Percentiles rank a stretch among this genome's conserved stretches.
phyloP scores from a whole-genome alignment of 2,329 filamentous ascomycete species.

The Fusarium proliferatum region DNA sequence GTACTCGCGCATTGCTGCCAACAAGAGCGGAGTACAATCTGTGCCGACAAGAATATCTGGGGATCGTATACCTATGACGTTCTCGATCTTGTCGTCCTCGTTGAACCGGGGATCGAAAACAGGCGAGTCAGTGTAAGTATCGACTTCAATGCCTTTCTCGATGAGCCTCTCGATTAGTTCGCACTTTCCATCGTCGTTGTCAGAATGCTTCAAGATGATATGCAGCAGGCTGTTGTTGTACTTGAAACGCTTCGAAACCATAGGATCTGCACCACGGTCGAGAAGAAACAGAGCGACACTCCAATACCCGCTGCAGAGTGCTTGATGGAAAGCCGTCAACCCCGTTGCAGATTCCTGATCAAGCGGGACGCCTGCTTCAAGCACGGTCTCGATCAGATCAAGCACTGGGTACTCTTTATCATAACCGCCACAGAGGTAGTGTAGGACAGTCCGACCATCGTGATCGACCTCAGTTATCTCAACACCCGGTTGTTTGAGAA shows the following conservation, averaged over 20 bases:
- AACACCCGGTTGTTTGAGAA: background rate
- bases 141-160: background rate
- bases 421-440: background rate
- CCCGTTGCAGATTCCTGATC: background rate
- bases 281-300: background rate
- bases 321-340: constrained; percentile 4
- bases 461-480: background rate
- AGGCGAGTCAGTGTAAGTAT: constrained; percentile 2
- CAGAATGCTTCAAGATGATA: background rate
- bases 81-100: background rate
- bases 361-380: constrained; percentile 1
- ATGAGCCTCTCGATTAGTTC: constrained; percentile 4
- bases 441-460: background rate
- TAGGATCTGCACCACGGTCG: constrained; percentile 6
- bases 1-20: background rate
- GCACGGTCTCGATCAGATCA: background rate
- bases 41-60: background rate
- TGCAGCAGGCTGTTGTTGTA: constrained; percentile 15
- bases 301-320: background rate
- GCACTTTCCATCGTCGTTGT: background rate
- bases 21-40: constrained; percentile 17
- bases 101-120: background rate
- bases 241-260: constrained; percentile 1
- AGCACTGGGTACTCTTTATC: background rate
- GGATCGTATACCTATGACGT: background rate